These are phyloP conservation scores for Fremontodendron californicum DNA, from an alignment of 345 rosid species.

Conservation along the genomic window DNA sequence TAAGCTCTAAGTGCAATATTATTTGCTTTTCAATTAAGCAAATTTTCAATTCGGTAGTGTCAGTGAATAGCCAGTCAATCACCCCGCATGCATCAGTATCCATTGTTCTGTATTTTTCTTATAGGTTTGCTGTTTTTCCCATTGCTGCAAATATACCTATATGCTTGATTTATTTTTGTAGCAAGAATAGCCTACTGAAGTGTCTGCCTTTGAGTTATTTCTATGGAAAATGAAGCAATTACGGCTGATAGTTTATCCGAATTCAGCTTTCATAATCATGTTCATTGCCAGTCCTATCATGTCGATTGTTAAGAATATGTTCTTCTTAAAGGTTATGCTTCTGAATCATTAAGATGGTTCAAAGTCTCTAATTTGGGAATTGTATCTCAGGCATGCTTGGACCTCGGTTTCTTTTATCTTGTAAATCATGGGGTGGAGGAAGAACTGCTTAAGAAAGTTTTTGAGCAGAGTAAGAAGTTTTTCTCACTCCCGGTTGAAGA, in stretches of 20 bases:
- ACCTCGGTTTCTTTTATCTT: slow-evolving; percentile 78
- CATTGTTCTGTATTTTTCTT: not conserved
- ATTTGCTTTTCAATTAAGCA: too few relatives aligned
- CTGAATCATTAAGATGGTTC: not conserved
- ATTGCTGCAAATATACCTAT: not conserved
- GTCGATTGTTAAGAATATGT: not conserved
- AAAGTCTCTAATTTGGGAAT: not conserved
- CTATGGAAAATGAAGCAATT: not conserved
- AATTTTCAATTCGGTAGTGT: too few relatives aligned
- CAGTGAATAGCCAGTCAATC: not conserved
- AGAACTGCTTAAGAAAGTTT: slow-evolving; percentile 36
- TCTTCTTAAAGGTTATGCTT: not conserved
- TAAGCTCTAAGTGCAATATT: not conserved
- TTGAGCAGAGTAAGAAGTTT: slow-evolving; percentile 53
- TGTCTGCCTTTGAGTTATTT: not conserved
- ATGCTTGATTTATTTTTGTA: not conserved
- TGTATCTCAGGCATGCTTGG: slow-evolving; percentile 62
- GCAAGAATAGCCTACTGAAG: not conserved
- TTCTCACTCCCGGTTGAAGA: slow-evolving; percentile 62
- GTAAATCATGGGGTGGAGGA: slow-evolving; percentile 73
- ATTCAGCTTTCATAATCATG: not conserved
- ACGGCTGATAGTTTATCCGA: not conserved
- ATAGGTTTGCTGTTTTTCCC: not conserved
- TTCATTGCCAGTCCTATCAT: not conserved
- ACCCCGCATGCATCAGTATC: not conserved